These are phyloP conservation scores for Ganoderma sp. DNA, from an alignment of 1,284 basidiomycete genomes.

Conservation along the genomic window DNA sequence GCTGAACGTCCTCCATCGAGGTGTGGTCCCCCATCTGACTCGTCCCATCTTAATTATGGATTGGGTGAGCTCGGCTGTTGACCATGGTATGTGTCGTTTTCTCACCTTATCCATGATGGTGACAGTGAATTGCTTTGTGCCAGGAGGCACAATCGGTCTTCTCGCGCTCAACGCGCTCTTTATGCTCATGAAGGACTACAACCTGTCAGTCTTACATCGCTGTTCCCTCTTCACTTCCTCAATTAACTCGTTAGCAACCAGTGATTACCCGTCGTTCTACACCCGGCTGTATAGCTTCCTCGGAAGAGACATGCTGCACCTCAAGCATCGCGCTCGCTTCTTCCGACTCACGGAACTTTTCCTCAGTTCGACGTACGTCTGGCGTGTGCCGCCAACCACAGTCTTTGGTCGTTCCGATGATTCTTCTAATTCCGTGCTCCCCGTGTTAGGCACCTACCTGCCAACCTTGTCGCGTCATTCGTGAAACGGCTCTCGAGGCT, in stretches of 20 bases:
- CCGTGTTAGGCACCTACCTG: constrained; percentile 79
- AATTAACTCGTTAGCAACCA: constrained; percentile 39
- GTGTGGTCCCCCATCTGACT: constrained; percentile 86
- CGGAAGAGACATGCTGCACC: constrained; percentile 86
- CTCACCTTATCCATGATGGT: background rate
- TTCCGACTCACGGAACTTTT: constrained; percentile 93
- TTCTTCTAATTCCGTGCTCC: background rate
- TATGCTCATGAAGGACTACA: constrained; percentile 91
- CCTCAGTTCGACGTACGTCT: constrained; percentile 82
- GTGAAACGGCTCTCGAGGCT: constrained; percentile 90
- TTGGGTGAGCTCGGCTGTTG: constrained; percentile 90
- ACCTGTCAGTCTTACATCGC: constrained; percentile 67
- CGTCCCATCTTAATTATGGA: constrained; percentile 88
- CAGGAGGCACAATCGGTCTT: constrained; percentile 87
- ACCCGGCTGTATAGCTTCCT: constrained; percentile 91
- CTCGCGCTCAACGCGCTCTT: constrained; percentile 93
- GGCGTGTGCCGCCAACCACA: background rate
- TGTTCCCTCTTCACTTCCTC: background rate
- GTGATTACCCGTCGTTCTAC: constrained; percentile 97
- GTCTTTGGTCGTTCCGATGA: background rate
- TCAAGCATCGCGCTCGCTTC: constrained; percentile 93
- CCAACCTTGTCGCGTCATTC: constrained; percentile 90
- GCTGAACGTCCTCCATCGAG: constrained; percentile 82
- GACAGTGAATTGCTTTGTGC: background rate
- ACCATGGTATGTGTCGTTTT: constrained; percentile 61